Conservation (phyloP, 2,329 filamentous ascomycete genomes). For the Neofusicoccum parvum region DNA sequence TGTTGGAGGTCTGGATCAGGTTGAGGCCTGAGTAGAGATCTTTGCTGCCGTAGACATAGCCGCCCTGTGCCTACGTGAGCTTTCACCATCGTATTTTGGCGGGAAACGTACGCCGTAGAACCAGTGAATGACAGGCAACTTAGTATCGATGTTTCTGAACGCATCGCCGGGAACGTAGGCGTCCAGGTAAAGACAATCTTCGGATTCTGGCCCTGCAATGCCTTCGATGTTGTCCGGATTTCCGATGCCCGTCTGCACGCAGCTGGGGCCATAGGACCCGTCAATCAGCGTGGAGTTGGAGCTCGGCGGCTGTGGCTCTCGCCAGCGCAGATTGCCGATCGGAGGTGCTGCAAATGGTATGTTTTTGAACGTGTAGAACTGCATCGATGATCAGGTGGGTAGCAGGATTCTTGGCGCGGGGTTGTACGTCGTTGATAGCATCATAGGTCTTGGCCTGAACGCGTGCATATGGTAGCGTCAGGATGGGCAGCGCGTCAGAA, state of each 20-base stretch:
- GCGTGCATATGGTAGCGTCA: conserved; percentile 38
- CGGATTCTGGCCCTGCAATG: conserved; percentile 25
- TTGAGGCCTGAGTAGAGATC: conserved; percentile 44
- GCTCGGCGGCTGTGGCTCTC: conserved; percentile 42
- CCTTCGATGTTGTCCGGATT: conserved; percentile 1
- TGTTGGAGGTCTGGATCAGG: conserved; percentile 37
- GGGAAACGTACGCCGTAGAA: conserved; percentile 40
- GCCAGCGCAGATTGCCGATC: conserved; percentile 44
- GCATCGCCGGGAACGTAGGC: conserved; percentile 51
- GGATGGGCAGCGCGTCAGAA: conserved; percentile 29
- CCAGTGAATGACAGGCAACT: conserved; percentile 50
- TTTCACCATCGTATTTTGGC: conserved; percentile 31
- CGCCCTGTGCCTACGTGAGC: background rate
- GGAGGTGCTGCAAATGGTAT: conserved; percentile 50
- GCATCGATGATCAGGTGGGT: conserved; percentile 9
- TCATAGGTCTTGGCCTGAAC: conserved; percentile 37
- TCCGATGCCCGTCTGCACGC: conserved; percentile 10
- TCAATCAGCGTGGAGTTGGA: background rate
- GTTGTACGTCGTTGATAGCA: conserved; percentile 9
- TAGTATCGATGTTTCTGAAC: conserved; percentile 37
- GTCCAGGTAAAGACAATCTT: conserved; percentile 56
- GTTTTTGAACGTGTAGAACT: conserved; percentile 45
- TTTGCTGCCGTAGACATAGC: conserved; percentile 48
- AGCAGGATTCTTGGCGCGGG: background rate
- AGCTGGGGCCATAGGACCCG: background rate